Base-by-base conservation (phyloP, 202 grass and related monocot species). In the Zoysia matrella region DNA sequence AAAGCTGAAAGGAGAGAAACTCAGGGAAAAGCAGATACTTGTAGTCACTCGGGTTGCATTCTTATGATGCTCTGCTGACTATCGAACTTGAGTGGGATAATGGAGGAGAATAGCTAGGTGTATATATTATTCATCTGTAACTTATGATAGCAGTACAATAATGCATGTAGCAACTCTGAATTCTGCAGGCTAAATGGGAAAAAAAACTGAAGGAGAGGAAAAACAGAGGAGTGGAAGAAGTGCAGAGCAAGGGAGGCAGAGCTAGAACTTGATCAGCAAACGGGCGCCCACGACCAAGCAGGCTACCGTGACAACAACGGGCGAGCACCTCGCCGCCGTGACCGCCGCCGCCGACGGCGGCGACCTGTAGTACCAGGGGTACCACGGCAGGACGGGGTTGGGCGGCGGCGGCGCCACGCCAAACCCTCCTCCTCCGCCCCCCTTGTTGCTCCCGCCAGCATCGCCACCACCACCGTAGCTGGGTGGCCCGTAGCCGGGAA, bases 291-390 rank as follows among this genome's bases (percentile, higher is more conserved):
- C 64, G 3, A 64, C 80, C 48, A 18, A n/a, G 13, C 39, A 16
- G 15, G 75, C 63, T 42, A 41, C 42, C 30, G 62, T 15, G 50
- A 40, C 48, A n/a, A 73, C 30, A 8, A 40, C n/a, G 0, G 41
- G 47, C 0, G 10, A 1, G 4, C 65, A 44, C 44, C 12, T 13
- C 3, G 13, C 65, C 44, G 72, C 1, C 45, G 79, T 1, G 6
- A 18, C 52, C 46, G 68, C 1, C 57, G 82, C 22, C n/a, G 75
- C 4, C 55, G 15, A 5, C 55, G 15, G 72, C 36, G 90, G 80
- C 3, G 79, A 47, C 40, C 69, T 72, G 87, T 97, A 94, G 80
- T 97, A 94, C 94, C 92, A 97, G 0, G 94, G 22, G 22, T 22
- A 22, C 22, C 22, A 22, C 22, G 22, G 22, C 22, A 22, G 22